A percentile compares a stretch with the other conserved stretches of the same genome.
These are phyloP conservation scores for Suhomyces wounanorum DNA, from an alignment of 1,139 yeast species.

Conservation along the genomic window DNA sequence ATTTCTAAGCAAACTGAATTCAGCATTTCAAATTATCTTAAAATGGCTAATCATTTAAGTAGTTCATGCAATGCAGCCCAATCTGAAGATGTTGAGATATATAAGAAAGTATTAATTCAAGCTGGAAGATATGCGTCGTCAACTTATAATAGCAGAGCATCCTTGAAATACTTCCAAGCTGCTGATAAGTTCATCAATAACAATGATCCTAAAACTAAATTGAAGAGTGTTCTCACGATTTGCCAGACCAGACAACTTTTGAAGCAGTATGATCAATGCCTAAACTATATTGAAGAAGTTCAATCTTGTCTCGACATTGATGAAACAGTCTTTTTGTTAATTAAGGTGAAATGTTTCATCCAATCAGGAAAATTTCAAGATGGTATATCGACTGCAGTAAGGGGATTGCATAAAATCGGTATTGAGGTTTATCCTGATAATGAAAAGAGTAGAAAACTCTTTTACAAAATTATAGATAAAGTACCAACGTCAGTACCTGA, in stretches of 20 bases:
- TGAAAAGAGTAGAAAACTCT: conserved; percentile 25
- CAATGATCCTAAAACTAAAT: conserved; percentile 21
- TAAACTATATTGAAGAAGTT: conserved; percentile 28
- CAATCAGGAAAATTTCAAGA: conserved; percentile 34
- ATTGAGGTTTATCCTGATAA: conserved; percentile 28
- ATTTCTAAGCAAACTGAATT: conserved; percentile 21
- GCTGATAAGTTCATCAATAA: conserved; percentile 30
- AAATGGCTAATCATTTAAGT: conserved; percentile 38
- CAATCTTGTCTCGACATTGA: conserved; percentile 28
- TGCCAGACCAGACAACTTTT: conserved; percentile 34
- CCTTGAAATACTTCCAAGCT: conserved; percentile 33
- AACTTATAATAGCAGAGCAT: conserved; percentile 33
- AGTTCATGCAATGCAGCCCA: conserved; percentile 30
- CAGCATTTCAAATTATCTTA: conserved; percentile 28
- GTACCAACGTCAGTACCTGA: conserved; percentile 48
- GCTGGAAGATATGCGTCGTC: conserved; percentile 43
- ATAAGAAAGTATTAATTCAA: conserved; percentile 33
- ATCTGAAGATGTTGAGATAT: conserved; percentile 29
- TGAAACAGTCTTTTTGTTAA: conserved; percentile 35
- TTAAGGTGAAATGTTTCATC: conserved; percentile 43
- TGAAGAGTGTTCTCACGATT: conserved; percentile 33
- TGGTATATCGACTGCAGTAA: conserved; percentile 40
- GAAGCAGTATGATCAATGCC: conserved; percentile 32
- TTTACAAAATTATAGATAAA: conserved; percentile 27
- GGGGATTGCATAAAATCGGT: conserved; percentile 33